These are phyloP conservation scores for Populus tomentosa DNA, from an alignment of 441 rosid genomes.

Conservation along the genomic window DNA sequence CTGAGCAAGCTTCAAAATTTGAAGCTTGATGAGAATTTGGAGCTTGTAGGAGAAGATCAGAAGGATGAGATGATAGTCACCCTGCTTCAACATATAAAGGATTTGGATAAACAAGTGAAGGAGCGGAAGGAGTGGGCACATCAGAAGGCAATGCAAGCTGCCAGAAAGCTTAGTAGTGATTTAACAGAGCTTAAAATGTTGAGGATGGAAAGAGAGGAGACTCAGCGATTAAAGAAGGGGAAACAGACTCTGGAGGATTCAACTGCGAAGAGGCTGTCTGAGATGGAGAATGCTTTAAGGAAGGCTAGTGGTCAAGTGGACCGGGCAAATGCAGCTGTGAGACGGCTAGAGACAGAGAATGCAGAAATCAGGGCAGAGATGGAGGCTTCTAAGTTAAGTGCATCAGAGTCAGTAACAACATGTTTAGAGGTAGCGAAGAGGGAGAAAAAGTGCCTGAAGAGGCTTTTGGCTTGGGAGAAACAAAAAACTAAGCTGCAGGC, in stretches of 20 bases:
- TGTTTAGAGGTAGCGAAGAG: conserved; percentile 75
- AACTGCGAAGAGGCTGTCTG: conserved; percentile 69
- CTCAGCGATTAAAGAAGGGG: conserved; percentile 68
- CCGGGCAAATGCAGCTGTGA: conserved; percentile 63
- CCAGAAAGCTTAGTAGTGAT: conserved; percentile 78
- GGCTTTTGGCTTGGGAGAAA: conserved; percentile 82
- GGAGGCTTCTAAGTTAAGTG: conserved; percentile 90
- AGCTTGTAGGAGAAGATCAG: conserved; percentile 49
- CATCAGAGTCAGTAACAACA: conserved; percentile 71
- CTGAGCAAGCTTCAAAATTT: conserved; percentile 66
- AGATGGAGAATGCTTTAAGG: conserved; percentile 82
- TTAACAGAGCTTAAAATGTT: conserved; percentile 72
- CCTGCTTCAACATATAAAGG: conserved; percentile 62
- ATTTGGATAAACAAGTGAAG: conserved; percentile 68
- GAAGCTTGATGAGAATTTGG: conserved; percentile 71
- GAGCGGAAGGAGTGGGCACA: conserved; percentile 96
- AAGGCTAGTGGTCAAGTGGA: conserved; percentile 82
- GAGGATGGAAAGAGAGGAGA: conserved; percentile 87
- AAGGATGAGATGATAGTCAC: conserved; percentile 70
- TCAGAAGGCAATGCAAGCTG: conserved; percentile 97
- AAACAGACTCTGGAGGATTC: conserved; percentile 75
- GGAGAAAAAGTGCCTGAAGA: conserved; percentile 79
- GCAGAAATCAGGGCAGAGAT: conserved; percentile 90
- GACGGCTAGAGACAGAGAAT: conserved; percentile 75
- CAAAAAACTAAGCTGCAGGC: conserved; percentile 76